phyloP scores from a whole-genome alignment of 495 filamentous ascomycete genomes.

The Pyrenula aspistea region DNA sequence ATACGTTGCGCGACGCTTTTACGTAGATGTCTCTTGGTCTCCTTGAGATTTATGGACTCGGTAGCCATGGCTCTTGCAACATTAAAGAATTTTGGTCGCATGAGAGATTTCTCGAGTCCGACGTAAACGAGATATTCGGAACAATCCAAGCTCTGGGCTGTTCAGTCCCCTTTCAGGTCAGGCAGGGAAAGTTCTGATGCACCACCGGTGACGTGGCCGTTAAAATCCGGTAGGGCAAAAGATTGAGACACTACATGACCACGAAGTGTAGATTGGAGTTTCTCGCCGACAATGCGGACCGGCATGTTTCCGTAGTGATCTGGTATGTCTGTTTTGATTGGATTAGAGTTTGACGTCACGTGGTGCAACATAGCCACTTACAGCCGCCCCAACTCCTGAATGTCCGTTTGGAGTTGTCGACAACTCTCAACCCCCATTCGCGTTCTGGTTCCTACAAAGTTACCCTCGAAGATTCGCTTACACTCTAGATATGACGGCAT shows the following conservation, averaged over 20 bases:
- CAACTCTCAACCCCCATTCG: background rate
- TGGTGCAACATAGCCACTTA: background rate
- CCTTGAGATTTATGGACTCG: background rate
- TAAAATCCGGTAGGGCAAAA: no score
- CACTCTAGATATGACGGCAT: constrained; percentile 9
- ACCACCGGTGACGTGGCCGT: no score
- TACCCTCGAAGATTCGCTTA: background rate
- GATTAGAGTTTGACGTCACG: background rate
- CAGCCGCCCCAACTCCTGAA: background rate
- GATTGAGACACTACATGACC: no score
- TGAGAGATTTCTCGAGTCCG: no score
- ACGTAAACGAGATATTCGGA: no score
- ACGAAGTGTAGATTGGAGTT: no score
- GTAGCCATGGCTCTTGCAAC: background rate
- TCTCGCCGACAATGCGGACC: no score
- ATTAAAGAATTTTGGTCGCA: no score
- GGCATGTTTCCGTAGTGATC: no score
- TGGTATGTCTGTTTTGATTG: background rate
- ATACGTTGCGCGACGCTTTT: constrained; percentile 54
- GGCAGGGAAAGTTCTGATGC: no score
- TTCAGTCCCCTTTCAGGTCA: no score
- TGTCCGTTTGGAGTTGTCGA: background rate
- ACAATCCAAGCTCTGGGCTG: no score
- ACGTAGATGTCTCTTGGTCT: constrained; percentile 57
- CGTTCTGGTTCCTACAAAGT: background rate